These are phyloP conservation scores for Nymphaea colorata DNA, from an alignment of 164 flowering plant genomes.

Conservation along the genomic window DNA sequence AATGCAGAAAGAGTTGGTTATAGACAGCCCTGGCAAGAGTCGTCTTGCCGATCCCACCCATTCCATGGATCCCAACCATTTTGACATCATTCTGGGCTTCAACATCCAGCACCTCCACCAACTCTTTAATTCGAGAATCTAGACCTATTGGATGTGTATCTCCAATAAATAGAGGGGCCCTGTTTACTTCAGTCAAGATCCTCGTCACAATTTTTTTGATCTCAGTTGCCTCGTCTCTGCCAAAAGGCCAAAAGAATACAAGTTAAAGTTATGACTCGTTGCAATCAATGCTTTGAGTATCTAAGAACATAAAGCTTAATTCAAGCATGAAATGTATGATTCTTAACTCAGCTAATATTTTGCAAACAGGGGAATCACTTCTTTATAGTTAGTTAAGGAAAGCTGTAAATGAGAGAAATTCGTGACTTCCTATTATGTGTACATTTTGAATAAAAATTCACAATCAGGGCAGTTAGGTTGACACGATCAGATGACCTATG, in stretches of 20 bases:
- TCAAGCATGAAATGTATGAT: too few relatives aligned
- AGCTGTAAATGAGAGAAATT: too few relatives aligned
- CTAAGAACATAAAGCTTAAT: too few relatives aligned
- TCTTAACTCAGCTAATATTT: too few relatives aligned
- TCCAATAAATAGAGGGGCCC: not conserved
- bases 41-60: not conserved
- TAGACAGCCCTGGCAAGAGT: not conserved
- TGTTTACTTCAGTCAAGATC: not conserved
- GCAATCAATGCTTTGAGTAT: too few relatives aligned
- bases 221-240: not conserved
- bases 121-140: not conserved
- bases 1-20: not conserved
- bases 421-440: too few relatives aligned
- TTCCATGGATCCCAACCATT: not conserved
- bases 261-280: too few relatives aligned
- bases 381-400: too few relatives aligned
- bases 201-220: not conserved
- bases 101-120: not conserved
- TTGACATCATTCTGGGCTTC: not conserved
- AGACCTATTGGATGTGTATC: not conserved
- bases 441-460: too few relatives aligned
- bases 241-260: not conserved
- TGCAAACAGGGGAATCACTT: too few relatives aligned
- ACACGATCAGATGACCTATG: too few relatives aligned
- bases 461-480: too few relatives aligned